Evolutionary conservation across 306 rosid species (phyloP), one percentile per base, ranked within the genome.

Genomic region (Phaseolus lunatus): DNA sequence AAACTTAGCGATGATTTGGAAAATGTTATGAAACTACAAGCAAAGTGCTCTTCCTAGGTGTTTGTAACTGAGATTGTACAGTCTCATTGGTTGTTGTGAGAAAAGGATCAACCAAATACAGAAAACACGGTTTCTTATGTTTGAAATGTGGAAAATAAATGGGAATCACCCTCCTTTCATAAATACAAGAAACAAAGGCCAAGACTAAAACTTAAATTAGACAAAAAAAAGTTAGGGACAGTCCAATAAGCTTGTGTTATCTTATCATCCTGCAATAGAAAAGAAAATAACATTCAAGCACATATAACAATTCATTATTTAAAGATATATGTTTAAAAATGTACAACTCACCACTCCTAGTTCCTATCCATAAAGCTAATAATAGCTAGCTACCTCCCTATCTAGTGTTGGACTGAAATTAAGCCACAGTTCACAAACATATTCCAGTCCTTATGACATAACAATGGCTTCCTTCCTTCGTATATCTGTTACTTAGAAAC

Each of bases 311-410:
- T 70, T 86, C 50, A 82, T 83, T 73, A 78, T 82, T 84, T 83
- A 88, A 67, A 2, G 50, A 80, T 50, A 67, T 59, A 61, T 48
- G 48, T 65, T 67, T 78, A 82, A 88, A 73, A 82, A 87, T 87
- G 79, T 87, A 88, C 93, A 90, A 75, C 78, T 67, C 67, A 81
- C 56, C 47, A 15, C 73, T 79, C 73, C 80, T 87, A 80, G 79
- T 74, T 78, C 75, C 87, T 85, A 57, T 81, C 81, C 82, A 88
- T 80, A 72, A 77, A 31, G 11, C 52, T 65, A n/a, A 58, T 22
- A 14, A 72, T 49, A 81, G 81, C 78, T 62, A 85, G 81, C 78
- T 67, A 85, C 78, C 87, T 75, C 63, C 73, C 81, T 78, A 72
- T 66, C 65, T 69, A 74, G 52, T 45, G 20, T 67, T 47, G 66